Evolutionary conservation across 1,139 yeast species (phyloP).

Genomic region (Kurtzmaniella natalensis): DNA sequence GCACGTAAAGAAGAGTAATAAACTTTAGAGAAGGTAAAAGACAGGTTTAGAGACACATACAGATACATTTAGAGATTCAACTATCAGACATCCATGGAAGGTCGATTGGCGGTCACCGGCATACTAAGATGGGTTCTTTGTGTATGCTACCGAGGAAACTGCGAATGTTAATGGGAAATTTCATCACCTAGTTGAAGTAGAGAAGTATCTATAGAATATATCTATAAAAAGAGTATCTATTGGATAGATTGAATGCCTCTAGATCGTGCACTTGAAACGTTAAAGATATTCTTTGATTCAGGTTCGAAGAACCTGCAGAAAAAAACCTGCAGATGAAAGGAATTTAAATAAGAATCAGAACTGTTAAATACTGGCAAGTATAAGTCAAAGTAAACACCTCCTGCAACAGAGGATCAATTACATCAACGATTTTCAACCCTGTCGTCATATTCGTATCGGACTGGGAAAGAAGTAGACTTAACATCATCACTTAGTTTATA

Average conservation of each 20-base stretch:
- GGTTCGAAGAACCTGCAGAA: no score
- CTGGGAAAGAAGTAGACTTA: constrained; percentile 74
- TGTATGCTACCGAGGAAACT: constrained; percentile 90
- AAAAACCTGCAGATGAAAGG: background rate
- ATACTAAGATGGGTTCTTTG: constrained; percentile 75
- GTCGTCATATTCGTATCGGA: constrained; percentile 86
- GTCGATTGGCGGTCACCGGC: constrained; percentile 74
- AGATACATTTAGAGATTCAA: no score
- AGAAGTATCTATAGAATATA: no score
- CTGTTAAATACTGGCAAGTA: constrained; percentile 83
- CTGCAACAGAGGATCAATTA: constrained; percentile 31
- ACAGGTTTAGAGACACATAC: no score
- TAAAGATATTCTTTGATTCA: no score
- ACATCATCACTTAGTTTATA: constrained; percentile 45
- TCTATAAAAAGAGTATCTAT: no score
- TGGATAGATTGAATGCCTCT: background rate
- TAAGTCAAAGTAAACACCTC: constrained; percentile 47
- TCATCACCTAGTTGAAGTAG: constrained; percentile 56
- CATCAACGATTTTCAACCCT: constrained; percentile 61
- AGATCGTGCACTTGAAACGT: constrained; percentile 1
- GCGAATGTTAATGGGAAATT: constrained; percentile 78
- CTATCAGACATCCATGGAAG: constrained; percentile 70
- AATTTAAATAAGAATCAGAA: constrained; percentile 48
- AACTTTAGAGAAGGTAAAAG: no score
- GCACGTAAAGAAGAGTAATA: no score